Conservation (phyloP, 2,329 filamentous ascomycete species). For the Tricladium varicosporioides region DNA sequence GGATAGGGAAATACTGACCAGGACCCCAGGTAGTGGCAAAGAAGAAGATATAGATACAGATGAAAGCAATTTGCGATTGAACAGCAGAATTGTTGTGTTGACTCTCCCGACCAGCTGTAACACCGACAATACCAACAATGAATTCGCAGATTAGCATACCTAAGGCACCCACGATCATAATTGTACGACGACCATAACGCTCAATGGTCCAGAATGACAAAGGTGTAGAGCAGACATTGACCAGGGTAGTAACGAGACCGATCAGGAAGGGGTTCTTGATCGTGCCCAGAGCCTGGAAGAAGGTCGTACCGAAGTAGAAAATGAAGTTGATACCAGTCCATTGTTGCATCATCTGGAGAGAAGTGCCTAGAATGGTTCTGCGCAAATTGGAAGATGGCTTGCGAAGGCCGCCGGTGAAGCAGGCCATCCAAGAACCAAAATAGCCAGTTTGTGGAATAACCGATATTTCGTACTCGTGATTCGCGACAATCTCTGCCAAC, state of each 20-base stretch:
- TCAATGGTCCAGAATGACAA: constrained; percentile 87
- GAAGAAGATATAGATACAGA: constrained; percentile 90
- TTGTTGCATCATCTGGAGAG: constrained; percentile 79
- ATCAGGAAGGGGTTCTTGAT: constrained; percentile 80
- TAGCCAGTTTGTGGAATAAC: constrained; percentile 64
- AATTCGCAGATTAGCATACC: constrained; percentile 87
- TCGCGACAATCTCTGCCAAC: constrained; percentile 82
- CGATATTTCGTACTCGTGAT: constrained; percentile 79
- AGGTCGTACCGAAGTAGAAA: constrained; percentile 83
- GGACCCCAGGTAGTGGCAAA: constrained; percentile 90
- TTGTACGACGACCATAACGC: constrained; percentile 73
- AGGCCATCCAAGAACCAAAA: constrained; percentile 66
- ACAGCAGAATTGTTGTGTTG: constrained; percentile 56
- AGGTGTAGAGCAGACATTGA: constrained; percentile 84
- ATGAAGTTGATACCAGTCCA: constrained; percentile 84
- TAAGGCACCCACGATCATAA: constrained; percentile 74
- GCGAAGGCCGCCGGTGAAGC: constrained; percentile 63
- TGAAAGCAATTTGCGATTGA: constrained; percentile 76
- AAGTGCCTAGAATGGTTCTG: constrained; percentile 68
- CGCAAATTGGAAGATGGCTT: constrained; percentile 66
- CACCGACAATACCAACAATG: constrained; percentile 75
- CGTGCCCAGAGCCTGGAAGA: constrained; percentile 76
- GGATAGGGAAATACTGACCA: constrained; percentile 40
- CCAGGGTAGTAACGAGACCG: constrained; percentile 79
- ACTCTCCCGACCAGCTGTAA: constrained; percentile 55